These are phyloP conservation scores for Gossypium arboreum DNA, from an alignment of 345 rosid genomes.

Conservation along the genomic window DNA sequence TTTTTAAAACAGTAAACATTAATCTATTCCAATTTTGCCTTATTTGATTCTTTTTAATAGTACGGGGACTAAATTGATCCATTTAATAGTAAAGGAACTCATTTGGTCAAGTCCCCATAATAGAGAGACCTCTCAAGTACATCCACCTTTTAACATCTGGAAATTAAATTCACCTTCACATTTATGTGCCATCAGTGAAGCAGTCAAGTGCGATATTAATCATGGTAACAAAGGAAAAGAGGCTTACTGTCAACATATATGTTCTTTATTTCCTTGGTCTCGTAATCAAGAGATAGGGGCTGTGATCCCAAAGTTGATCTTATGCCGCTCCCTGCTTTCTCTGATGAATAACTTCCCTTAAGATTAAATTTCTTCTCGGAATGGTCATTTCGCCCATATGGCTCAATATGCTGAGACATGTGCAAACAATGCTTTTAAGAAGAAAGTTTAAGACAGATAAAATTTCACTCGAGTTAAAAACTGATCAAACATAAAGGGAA, in stretches of 20 bases:
- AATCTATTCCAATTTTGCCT: too few relatives aligned
- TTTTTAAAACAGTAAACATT: too few relatives aligned
- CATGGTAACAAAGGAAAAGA: neutral
- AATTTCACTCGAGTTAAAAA: slow-evolving; percentile 11
- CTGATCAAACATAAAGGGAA: slow-evolving; percentile 7
- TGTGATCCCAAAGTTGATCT: slow-evolving; percentile 35
- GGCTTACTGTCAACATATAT: slow-evolving; percentile 91
- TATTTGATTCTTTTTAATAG: too few relatives aligned
- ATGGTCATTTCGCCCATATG: slow-evolving; percentile 55
- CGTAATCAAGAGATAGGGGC: slow-evolving; percentile 64
- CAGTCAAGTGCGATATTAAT: neutral
- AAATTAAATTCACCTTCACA: neutral
- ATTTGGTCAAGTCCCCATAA: too few relatives aligned
- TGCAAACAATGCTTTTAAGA: slow-evolving; percentile 4
- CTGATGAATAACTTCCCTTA: slow-evolving; percentile 39
- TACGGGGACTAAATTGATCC: too few relatives aligned
- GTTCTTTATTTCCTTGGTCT: slow-evolving; percentile 79
- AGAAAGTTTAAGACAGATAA: slow-evolving; percentile 10
- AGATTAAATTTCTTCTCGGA: slow-evolving; percentile 43
- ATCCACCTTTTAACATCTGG: neutral
- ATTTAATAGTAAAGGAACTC: too few relatives aligned
- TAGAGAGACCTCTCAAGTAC: too few relatives aligned
- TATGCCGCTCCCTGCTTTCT: slow-evolving; percentile 37
- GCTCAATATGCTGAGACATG: slow-evolving; percentile 66
- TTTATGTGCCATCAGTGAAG: neutral